A percentile compares a stretch with the other conserved stretches of the same genome.
These are phyloP conservation scores for Crithidia brevicula DNA, from an alignment of 208 protist genomes.

Conservation along the genomic window DNA sequence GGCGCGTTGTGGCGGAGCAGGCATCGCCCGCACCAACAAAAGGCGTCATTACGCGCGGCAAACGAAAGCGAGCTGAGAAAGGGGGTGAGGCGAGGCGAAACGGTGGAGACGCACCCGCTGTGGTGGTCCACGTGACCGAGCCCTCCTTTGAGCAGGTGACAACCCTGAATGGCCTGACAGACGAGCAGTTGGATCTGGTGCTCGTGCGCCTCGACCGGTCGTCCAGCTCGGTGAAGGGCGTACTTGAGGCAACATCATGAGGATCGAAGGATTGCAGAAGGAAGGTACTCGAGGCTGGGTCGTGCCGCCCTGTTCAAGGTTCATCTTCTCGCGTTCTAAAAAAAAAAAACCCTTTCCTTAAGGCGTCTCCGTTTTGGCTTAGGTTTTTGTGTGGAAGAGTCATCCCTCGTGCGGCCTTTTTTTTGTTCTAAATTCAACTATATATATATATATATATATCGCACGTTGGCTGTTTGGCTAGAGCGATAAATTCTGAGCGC, in stretches of 20 bases:
- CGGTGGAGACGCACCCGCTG: background rate
- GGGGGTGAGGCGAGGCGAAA: background rate
- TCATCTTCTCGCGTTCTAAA: too few relatives aligned
- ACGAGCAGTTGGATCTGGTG: slow-evolving; percentile 37
- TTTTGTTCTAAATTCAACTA: too few relatives aligned
- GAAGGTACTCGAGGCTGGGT: background rate
- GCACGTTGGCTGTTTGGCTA: too few relatives aligned
- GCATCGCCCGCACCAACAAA: background rate
- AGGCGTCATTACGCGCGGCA: background rate
- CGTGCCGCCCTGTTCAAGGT: too few relatives aligned
- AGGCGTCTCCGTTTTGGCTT: too few relatives aligned
- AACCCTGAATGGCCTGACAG: slow-evolving; percentile 17
- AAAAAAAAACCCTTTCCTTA: too few relatives aligned
- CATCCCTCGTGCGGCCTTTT: too few relatives aligned
- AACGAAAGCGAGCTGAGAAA: slow-evolving; percentile 18
- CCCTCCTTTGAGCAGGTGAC: slow-evolving; percentile 15
- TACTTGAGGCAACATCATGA: slow-evolving; percentile 11
- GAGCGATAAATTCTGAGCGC: too few relatives aligned
- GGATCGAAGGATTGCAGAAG: background rate
- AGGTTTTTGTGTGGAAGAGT: too few relatives aligned
- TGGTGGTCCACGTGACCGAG: slow-evolving; percentile 13
- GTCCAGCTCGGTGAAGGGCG: slow-evolving; percentile 31
- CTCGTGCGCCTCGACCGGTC: slow-evolving; percentile 39
- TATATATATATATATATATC: too few relatives aligned
- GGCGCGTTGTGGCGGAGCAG: slow-evolving; percentile 18